Evolutionary conservation across 2,329 filamentous ascomycete species (phyloP), one percentile per base, ranked within the genome.

Genomic region (Hymenoscyphus infarciens): DNA sequence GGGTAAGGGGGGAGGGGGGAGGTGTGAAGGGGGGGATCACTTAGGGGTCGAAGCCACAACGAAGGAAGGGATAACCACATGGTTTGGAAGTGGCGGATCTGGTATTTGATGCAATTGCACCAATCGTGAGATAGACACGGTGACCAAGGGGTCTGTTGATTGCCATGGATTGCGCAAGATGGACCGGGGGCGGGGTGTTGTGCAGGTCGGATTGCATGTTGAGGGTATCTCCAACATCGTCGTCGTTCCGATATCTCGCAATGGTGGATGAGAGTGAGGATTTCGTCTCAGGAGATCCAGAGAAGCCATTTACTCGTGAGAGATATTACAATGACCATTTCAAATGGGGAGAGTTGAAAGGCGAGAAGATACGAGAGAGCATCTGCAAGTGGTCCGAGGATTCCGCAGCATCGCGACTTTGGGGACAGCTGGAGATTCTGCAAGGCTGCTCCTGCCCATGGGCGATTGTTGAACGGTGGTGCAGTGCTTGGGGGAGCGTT

Each of bases 121-220:
- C 52, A 29, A 33, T 33, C 16, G 25, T 11, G 52, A 31, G 22
- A 27, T 31, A 27, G 52, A 55, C 52, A 19, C 13, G 27, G 13
- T 22, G 52, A 55, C 52, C 49, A 54, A 13, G 19, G 22, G 49
- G 49, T 29, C 49, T 27, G 49, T 54, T 29, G 49, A 54, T 29
- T 27, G 49, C 49, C 52, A 53, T 25, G 22, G 49, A 53, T 55
- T 55, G 52, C 52, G 52, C 52, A 55, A 55, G 52, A 55, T 7
- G 29, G 52, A 15, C 22, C 52, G 52, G 52, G 22, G 29, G 52
- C 52, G 52, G 52, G 27, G 52, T 55, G 52, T 55, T 55, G 52
- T 55, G 52, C 52, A 55, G 25, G 39, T n/a, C 39, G 39, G 35
- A 16, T 39, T 39, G 5, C 11, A 39, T 16, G 39, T 42, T 42